Conservation (phyloP, 805 yeast genomes). For the Yamadazyma insecticola region DNA sequence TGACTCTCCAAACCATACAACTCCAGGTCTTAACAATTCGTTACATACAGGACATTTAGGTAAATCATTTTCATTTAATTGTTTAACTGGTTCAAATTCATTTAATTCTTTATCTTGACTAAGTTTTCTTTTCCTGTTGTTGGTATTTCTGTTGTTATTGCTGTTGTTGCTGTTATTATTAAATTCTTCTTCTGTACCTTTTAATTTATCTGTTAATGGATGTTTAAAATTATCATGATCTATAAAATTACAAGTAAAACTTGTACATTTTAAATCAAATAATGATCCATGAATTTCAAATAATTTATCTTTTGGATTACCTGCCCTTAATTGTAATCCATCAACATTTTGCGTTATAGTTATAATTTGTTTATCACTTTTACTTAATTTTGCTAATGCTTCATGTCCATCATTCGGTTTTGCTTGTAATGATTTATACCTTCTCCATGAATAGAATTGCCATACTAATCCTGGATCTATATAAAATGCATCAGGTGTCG, state of each 20-base stretch:
- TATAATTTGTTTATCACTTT: slow-evolving; percentile 37
- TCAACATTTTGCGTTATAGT: slow-evolving; percentile 85
- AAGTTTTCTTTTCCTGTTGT: slow-evolving; percentile 8
- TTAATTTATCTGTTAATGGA: slow-evolving; percentile 57
- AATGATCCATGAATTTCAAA: slow-evolving; percentile 77
- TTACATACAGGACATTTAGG: slow-evolving; percentile 78
- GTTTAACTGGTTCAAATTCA: slow-evolving; percentile 44
- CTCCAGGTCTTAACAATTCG: slow-evolving; percentile 76
- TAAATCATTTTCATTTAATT: slow-evolving; percentile 45
- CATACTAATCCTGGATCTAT: slow-evolving; percentile 83
- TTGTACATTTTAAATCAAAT: slow-evolving; percentile 70
- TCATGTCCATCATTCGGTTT: slow-evolving; percentile 71
- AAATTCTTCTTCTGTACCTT: slow-evolving; percentile 34
- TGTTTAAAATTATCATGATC: slow-evolving; percentile 48
- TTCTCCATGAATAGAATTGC: slow-evolving; percentile 76
- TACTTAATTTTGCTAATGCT: slow-evolving; percentile 62
- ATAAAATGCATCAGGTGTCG: slow-evolving; percentile 88
- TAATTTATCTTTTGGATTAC: slow-evolving; percentile 49
- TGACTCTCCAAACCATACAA: slow-evolving; percentile 94
- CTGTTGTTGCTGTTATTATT: slow-evolving; percentile 14
- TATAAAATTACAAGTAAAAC: slow-evolving; percentile 62
- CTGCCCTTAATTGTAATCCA: slow-evolving; percentile 64
- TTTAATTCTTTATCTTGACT: slow-evolving; percentile 7
- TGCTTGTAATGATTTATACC: slow-evolving; percentile 61
- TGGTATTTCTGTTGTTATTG: slow-evolving; percentile 3